Evolutionary conservation across 805 yeast genomes (phyloP), one percentile per base, ranked within the genome.

Genomic region (Schwanniomyces vanrijiae): DNA sequence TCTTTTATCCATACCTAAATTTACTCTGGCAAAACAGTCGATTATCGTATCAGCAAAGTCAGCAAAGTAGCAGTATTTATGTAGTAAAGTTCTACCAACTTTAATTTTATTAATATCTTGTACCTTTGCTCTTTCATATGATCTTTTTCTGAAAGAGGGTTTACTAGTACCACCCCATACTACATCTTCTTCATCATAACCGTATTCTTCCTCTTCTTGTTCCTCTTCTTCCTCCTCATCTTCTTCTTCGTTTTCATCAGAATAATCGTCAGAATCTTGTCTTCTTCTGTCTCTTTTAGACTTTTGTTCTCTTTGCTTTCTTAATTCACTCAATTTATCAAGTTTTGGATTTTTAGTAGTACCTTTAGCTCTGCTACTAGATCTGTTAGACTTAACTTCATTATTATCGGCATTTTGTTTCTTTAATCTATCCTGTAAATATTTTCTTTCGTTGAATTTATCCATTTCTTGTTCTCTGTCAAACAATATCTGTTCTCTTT

Each of bases 391-490:
- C 59, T 54, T 59, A 38, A 20, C 55, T 49, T 49, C 49, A 21
- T 22, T 40, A 22, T 48, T 42, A 18, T 14, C 45, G 21, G 49
- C 54, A 53, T 75, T 69, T 45, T 78, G 80, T 56, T 80, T 82
- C 60, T 74, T 81, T 56, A 89, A 86, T 68, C 98, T 86, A 62
- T 89, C 85, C 24, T 88, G 90, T 58, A 95, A 81, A 58, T 86
- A 84, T 63, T 81, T 80, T 61, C 90, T 82, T 69, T 94, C 98
- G 49, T 88, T 84, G 68, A 76, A 91, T 55, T 87, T 83, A 65
- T 92, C 96, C 83, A 89, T 81, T 51, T 88, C 95, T 68, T 90
- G 97, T 7, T 89, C 81, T 67, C 99, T 88, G 47, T 92, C 98
- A 58, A 89, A 94, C 46, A 94, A 77, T 46, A 90, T 81, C 56